Evolutionary conservation across 2,329 filamentous ascomycete species (phyloP), one percentile per base, ranked within the genome.

Genomic region (Alternaria gansuensis): DNA sequence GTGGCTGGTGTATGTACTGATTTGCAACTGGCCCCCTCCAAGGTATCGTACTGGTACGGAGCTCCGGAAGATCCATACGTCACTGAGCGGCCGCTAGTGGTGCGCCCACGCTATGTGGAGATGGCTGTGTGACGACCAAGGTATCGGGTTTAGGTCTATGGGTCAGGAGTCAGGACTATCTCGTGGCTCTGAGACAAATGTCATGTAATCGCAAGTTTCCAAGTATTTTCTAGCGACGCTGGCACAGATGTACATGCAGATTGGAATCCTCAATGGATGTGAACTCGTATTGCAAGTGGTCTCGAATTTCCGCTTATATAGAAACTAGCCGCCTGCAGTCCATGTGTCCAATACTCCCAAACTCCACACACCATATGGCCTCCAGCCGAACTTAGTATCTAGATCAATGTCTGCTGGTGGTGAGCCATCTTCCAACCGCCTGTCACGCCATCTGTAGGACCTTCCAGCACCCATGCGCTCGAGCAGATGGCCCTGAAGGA

Each of bases 371-470:
- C 21, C 14, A 41, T 13, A 46, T 5, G 10, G 17, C 10, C 11
- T 33, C 17, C 17, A 5, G 23, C 5, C 29, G 13, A 21, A 5
- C 11, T 3, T 5, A 33, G 29, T 26, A 24, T 10, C 33, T 50
- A 73, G 13, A 72, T 69, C 36, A 71, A 48, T 5, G 71, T 74
- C 62, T 74, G 69, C 61, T 72, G 71, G 40, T 74, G 69, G 48
- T 67, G 68, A 14, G 63, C 66, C 70, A 72, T 72, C 60, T 66
- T 73, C 68, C 70, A 72, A 9, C 50, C 62, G 29, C 52, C 58
- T n/a, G 60, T 57, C 13, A 43, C 46, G 17, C 59, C 53, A 21
- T 62, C 46, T 17, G n/a, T 45, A n/a, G 37, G 36, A 4, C 57
- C 66, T 21, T 73, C 61, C 34, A 66, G 45, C 34, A 69, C 62